Base-by-base conservation (phyloP, 1,284 basidiomycete genomes). In the Wolfiporia cocos region DNA sequence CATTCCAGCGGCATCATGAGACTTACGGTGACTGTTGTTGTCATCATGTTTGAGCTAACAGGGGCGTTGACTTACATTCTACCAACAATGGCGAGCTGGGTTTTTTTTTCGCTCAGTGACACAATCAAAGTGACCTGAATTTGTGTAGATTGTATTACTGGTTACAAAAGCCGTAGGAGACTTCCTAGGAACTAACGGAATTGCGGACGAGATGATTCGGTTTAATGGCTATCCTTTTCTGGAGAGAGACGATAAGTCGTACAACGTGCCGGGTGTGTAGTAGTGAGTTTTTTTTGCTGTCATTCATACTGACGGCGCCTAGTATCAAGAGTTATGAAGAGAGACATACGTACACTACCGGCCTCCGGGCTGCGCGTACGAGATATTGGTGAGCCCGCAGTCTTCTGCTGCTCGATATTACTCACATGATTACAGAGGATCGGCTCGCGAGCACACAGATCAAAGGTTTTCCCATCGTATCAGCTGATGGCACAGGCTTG, bases 31-130 rank as follows among this genome's bases (percentile, higher is more conserved):
- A 92, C 94, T 0, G 93, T 99, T 2, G 96, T 98, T 2, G 96
- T 99, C 41, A 97, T 99, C 66, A 99, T 99, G 94, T 98, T 98
- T 62, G 96, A 99, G 61, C 74, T 99, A n/a, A 99, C 96, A 1
- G 96, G 96, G 7, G 95, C 96, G 1, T 65, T 99, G 54, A 98
- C 93, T 10, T 99, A 99, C 63, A 96, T 99, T 53, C 68, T 99
- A 21, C 96, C 96, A 0, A 96, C 93, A 3, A 99, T 99, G 96
- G 92, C 92, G 52, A 57, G 74, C 42, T 18, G 26, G 29, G 21
- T 34, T 28, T 15, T 21, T 10, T 6, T 3, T 29, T 18, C 11
- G 30, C n/a, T 20, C 41, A 28, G 39, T 48, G 39, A 19, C 20
- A 22, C n/a, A 10, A 18, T 20, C 22, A 40, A 3, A 22, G 14